phyloP scores from a whole-genome alignment of 345 rosid species.

The Turritis glabra region DNA sequence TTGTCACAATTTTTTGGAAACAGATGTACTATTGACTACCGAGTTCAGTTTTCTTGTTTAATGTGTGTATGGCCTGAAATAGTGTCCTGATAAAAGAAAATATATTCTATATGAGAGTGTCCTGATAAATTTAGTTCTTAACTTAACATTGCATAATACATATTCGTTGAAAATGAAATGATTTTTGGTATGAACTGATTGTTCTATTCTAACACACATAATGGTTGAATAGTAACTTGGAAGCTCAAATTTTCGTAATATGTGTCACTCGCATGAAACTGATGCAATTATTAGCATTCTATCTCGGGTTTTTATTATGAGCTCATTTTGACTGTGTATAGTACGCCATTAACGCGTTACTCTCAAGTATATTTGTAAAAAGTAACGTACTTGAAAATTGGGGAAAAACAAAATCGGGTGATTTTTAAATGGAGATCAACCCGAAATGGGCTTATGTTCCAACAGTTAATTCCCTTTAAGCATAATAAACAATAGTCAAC shows the following conservation, averaged over 20 bases:
- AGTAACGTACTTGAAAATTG: background rate
- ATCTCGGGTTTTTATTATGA: slow-evolving; percentile 4
- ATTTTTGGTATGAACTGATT: background rate
- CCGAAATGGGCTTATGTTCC: background rate
- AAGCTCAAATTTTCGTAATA: slow-evolving; percentile 20
- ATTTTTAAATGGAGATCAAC: background rate
- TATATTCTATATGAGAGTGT: background rate
- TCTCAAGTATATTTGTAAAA: no score
- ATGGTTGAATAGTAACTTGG: slow-evolving; percentile 25
- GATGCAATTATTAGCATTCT: slow-evolving; percentile 36
- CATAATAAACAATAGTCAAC: slow-evolving; percentile 21
- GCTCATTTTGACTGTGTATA: slow-evolving; percentile 15
- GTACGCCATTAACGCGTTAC: background rate
- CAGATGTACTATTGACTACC: background rate
- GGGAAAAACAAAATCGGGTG: background rate
- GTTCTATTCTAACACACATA: background rate
- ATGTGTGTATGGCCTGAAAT: background rate
- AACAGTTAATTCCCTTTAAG: background rate
- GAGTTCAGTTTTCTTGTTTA: background rate
- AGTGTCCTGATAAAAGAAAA: background rate
- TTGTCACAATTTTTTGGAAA: background rate
- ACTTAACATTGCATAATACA: background rate
- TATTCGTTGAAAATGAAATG: background rate
- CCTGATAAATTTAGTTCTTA: background rate
- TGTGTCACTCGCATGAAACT: slow-evolving; percentile 39